Evolutionary conservation across 2,329 filamentous ascomycete genomes (phyloP).

Genomic region (Cladosporium oxysporum): DNA sequence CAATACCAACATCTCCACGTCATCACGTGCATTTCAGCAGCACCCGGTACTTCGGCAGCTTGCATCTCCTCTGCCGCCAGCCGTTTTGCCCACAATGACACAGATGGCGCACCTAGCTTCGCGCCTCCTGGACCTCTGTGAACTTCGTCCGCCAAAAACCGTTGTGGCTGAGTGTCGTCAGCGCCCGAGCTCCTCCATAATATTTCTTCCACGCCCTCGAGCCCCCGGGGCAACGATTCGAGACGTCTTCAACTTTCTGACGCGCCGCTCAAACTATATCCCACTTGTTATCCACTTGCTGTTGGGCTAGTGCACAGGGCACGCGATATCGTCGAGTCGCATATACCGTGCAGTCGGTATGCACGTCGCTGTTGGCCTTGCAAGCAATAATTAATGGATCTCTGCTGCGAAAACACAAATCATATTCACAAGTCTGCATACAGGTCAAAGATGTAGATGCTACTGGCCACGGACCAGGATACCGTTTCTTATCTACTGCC

Average conservation of each 20-base stretch:
- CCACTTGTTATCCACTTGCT: background rate
- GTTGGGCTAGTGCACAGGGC: background rate
- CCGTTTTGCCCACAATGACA: slow-evolving; percentile 1
- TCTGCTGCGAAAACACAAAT: background rate
- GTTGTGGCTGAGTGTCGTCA: slow-evolving; percentile 14
- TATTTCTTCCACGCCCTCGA: background rate
- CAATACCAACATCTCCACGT: background rate
- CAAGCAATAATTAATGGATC: background rate
- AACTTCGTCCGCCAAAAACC: background rate
- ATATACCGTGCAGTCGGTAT: too few species aligned
- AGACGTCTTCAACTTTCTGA: slow-evolving; percentile 16
- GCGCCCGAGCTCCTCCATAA: slow-evolving; percentile 1
- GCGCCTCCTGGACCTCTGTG: background rate
- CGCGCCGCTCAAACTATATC: slow-evolving; percentile 13
- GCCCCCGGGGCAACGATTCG: slow-evolving; percentile 12
- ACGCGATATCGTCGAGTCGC: background rate
- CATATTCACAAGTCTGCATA: background rate
- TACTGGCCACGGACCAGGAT: background rate
- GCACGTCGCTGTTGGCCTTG: too few species aligned
- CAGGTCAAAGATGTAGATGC: background rate
- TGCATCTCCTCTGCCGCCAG: background rate
- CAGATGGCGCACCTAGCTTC: background rate
- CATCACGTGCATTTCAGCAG: background rate
- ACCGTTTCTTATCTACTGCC: background rate
- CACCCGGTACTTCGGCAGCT: background rate